Evolutionary conservation across 75 land plant species (phyloP), one percentile per base, ranked within the genome.

Genomic region (Cunninghamia lanceolata): DNA sequence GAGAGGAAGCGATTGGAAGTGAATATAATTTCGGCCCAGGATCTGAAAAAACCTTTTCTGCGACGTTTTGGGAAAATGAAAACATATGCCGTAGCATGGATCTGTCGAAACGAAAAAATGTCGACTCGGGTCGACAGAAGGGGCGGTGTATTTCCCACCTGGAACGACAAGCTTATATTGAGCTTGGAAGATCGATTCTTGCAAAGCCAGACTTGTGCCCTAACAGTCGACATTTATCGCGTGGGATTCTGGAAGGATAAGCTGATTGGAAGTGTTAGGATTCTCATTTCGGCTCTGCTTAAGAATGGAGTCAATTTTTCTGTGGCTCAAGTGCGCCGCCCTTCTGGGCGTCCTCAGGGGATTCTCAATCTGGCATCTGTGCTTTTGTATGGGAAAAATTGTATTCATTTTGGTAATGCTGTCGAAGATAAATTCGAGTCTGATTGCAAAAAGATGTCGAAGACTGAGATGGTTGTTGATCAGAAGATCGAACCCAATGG

Each of bases 141-240:
- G 59, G 96, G 95, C 84, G 88, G 88, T 85, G 86, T 78, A 40
- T 88, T 92, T 89, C 98, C 98, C 4, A 90, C 92, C 46, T 96
- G 98, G 98, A 94, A 95, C 83, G 94, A 94, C 50, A 88, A 86
- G 83, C 89, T 95, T 88, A 50, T 50, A 85, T 91, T 96, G 86
- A 87, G 87, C 1, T 91, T 93, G 84, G 46, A 91, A 21, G 81
- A 92, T 2, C 86, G 82, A 2, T 88, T 91, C 81, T 90, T 96
- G 82, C 28, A 71, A 80, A 34, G 83, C 45, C 93, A 91, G 11
- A 91, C 92, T 38, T 89, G 93, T 79, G 95, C 91, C 84, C 85
- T 96, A 82, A 87, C 90, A 28, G 83, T 96, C 85, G 95, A 96
- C 85, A 92, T 96, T 81, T 93, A 89, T 92, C 86, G 93, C 86